Percentiles rank a stretch among this genome's conserved stretches.
These are phyloP conservation scores for Aphanomyces astaci DNA, from an alignment of 352 stramenopile species.

Conservation along the genomic window DNA sequence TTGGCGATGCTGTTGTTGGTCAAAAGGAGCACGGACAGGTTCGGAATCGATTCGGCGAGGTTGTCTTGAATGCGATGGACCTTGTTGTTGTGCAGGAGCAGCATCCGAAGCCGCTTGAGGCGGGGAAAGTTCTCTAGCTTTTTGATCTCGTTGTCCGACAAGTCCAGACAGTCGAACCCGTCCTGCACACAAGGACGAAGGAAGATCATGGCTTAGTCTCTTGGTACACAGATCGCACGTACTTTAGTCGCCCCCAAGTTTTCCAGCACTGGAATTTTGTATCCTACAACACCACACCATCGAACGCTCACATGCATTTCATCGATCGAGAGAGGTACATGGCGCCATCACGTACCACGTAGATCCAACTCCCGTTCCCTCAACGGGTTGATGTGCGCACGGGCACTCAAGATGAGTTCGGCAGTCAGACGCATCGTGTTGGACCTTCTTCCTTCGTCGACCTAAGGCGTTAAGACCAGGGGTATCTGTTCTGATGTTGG, in stretches of 20 bases:
- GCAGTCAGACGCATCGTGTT: constrained; percentile 83
- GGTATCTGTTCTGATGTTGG: constrained; percentile 5
- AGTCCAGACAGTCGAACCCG: constrained; percentile 90
- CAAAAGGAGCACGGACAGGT: constrained; percentile 85
- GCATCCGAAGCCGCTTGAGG: constrained; percentile 79
- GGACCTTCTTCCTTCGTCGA: not conserved
- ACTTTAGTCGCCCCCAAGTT: constrained; percentile 90
- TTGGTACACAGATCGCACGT: not conserved
- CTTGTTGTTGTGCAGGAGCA: constrained; percentile 91
- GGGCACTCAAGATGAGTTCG: constrained; percentile 83
- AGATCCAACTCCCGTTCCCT: constrained; percentile 89
- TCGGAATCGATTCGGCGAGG: constrained; percentile 65
- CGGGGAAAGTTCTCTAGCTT: constrained; percentile 92
- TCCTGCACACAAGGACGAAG: constrained; percentile 47
- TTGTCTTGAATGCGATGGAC: constrained; percentile 79
- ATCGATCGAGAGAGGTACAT: too few relatives aligned
- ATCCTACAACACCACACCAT: constrained; percentile 44
- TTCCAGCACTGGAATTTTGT: constrained; percentile 88
- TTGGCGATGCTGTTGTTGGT: constrained; percentile 83
- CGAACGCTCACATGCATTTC: too few relatives aligned
- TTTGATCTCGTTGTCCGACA: constrained; percentile 93
- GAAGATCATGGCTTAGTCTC: not conserved
- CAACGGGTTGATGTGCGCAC: constrained; percentile 86
- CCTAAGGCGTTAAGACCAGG: not conserved
- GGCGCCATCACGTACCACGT: constrained; percentile 59